Conservation (phyloP, 192 early-diverging fungal genomes). For the Phlyctochytrium arcticum region DNA sequence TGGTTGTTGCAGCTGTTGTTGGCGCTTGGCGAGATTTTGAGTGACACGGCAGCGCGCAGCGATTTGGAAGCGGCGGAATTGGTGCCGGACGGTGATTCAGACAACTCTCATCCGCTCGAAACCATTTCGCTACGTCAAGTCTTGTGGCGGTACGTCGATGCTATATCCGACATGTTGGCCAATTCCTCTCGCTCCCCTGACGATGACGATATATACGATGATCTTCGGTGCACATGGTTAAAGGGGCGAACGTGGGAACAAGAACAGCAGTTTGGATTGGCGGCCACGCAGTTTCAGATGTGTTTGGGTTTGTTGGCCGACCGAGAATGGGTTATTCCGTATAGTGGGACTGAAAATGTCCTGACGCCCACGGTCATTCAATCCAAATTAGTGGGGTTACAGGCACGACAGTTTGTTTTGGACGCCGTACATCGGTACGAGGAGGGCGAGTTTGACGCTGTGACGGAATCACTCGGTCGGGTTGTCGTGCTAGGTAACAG, state of each 20-base stretch:
- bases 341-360: not conserved
- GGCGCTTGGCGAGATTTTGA: no score
- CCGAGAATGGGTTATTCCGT: no score
- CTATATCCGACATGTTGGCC: not conserved
- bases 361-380: not conserved
- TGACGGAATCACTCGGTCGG: conserved; percentile 7
- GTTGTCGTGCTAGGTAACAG: not conserved
- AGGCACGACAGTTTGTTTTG: conserved; percentile 6
- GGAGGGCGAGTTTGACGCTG: not conserved
- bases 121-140: not conserved
- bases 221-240: no score
- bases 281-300: no score
- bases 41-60: no score
- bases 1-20: no score
- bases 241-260: no score
- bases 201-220: no score
- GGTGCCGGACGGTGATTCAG: not conserved
- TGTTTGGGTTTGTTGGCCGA: no score
- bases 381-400: not conserved
- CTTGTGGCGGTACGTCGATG: not conserved
- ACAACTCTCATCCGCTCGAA: not conserved
- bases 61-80: no score
- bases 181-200: no score
- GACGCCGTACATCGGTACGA: conserved; percentile 2
- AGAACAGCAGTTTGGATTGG: no score